Percentiles rank a stretch among this genome's conserved stretches.
Evolutionary conservation across 257 asterid genomes (phyloP).

Genomic region (Lycium ferocissimum): DNA sequence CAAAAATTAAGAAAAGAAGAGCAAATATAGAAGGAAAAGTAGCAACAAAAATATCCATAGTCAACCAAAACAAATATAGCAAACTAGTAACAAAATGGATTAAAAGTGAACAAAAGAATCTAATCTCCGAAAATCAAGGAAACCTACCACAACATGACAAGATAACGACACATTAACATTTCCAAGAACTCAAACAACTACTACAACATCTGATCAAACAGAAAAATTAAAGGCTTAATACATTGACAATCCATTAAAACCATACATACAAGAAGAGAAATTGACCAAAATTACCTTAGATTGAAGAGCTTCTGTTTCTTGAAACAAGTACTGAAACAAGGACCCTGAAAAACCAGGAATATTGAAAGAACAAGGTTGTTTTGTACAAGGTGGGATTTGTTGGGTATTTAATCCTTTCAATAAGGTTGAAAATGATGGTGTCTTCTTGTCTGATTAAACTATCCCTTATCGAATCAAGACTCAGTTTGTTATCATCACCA

Average conservation of each 20-base stretch:
- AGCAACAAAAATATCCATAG: neutral
- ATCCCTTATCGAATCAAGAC: constrained; percentile 72
- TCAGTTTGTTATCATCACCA: constrained; percentile 37
- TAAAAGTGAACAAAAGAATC: too few species aligned
- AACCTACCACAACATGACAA: neutral
- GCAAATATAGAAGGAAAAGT: neutral
- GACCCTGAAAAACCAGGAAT: constrained; percentile 43
- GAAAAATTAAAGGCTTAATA: neutral
- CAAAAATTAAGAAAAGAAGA: neutral
- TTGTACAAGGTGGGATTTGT: constrained; percentile 53
- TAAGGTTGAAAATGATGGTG: constrained; percentile 69
- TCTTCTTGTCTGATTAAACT: constrained; percentile 82
- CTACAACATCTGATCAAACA: neutral
- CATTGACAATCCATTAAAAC: neutral
- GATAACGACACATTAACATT: constrained; percentile 4
- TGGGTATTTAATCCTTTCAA: constrained; percentile 76
- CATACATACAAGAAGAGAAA: neutral
- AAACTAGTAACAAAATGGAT: neutral
- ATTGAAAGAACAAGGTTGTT: neutral
- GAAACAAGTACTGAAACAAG: constrained; percentile 55
- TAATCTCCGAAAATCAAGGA: neutral
- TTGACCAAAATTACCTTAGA: constrained; percentile 58
- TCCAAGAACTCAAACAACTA: neutral
- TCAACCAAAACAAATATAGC: neutral
- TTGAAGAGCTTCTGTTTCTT: constrained; percentile 80